These are phyloP conservation scores for Quercus wislizeni DNA, from an alignment of 306 rosid genomes.

Conservation along the genomic window DNA sequence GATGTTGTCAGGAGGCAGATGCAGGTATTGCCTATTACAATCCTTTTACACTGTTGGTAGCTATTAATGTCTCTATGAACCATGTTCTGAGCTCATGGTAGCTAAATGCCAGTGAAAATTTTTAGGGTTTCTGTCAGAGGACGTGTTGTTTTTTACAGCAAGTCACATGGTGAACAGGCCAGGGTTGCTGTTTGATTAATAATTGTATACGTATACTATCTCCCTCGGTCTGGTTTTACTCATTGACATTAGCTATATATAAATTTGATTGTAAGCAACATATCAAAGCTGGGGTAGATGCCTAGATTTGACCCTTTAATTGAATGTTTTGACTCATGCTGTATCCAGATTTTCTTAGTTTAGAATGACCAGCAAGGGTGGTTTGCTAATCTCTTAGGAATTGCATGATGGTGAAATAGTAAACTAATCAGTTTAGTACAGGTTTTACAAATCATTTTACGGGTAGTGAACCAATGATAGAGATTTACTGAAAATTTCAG, in stretches of 20 bases:
- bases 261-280: background rate
- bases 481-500: background rate
- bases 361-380: background rate
- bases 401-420: background rate
- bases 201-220: background rate
- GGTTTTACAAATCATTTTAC: background rate
- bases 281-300: background rate
- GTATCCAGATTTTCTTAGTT: background rate
- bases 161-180: background rate
- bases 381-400: background rate
- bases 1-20: slow-evolving; percentile 97
- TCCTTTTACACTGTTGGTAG: background rate
- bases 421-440: background rate
- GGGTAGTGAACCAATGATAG: background rate
- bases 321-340: background rate
- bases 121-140: background rate
- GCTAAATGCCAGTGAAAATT: background rate
- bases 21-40: slow-evolving; percentile 59
- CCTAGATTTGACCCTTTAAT: background rate
- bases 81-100: background rate
- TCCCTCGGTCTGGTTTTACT: background rate
- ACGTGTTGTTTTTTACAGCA: background rate
- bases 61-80: background rate
- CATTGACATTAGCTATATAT: background rate
- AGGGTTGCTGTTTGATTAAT: background rate